These are phyloP conservation scores for Debaryomyces sp. DNA, from an alignment of 1,139 yeast species.

Conservation along the genomic window DNA sequence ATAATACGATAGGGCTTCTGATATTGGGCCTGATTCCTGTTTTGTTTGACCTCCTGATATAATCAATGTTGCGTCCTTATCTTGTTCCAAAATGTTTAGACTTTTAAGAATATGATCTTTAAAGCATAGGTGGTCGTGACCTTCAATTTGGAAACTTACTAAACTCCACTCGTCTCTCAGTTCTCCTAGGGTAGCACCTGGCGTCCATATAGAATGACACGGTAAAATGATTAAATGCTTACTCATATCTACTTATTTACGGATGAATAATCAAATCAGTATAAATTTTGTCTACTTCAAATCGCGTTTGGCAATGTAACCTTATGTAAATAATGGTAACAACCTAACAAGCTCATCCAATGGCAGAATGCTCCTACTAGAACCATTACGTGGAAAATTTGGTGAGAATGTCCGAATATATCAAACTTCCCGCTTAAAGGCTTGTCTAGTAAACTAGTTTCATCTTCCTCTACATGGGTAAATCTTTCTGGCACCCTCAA, in stretches of 20 bases:
- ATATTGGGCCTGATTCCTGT: slow-evolving; percentile 47
- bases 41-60: slow-evolving; percentile 82
- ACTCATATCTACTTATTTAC: slow-evolving; percentile 1
- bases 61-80: slow-evolving; percentile 38
- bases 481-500: slow-evolving; percentile 75
- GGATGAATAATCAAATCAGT: neutral
- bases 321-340: slow-evolving; percentile 56
- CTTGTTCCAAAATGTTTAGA: slow-evolving; percentile 31
- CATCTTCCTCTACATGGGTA: slow-evolving; percentile 54
- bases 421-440: slow-evolving; percentile 53
- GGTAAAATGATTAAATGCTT: slow-evolving; percentile 55
- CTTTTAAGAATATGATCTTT: slow-evolving; percentile 57
- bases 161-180: slow-evolving; percentile 59
- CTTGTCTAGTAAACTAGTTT: slow-evolving; percentile 15
- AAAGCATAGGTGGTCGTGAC: slow-evolving; percentile 67
- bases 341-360: slow-evolving; percentile 61
- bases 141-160: slow-evolving; percentile 68
- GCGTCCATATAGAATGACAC: slow-evolving; percentile 69
- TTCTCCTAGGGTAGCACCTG: slow-evolving; percentile 37
- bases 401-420: slow-evolving; percentile 82
- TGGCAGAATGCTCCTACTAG: slow-evolving; percentile 82
- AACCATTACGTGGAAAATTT: slow-evolving; percentile 81
- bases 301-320: slow-evolving; percentile 12
- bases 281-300: neutral
- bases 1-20: slow-evolving; percentile 66